Evolutionary conservation across 345 rosid genomes (phyloP), one percentile per base, ranked within the genome.

Genomic region (Eucalyptus erythrocorys): DNA sequence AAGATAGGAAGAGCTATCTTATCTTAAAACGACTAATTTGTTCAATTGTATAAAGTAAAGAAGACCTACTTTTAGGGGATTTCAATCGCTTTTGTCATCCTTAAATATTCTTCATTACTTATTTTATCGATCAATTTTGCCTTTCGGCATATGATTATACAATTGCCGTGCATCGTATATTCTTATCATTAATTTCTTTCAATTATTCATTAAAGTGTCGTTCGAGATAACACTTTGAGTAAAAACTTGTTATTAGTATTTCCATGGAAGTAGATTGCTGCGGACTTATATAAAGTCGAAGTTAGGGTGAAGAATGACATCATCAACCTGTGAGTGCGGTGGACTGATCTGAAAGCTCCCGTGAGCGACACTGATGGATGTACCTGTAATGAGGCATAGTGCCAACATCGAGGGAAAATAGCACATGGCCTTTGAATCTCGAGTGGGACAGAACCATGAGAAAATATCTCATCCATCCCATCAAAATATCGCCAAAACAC

Each of bases 201-300:
- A 55, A 55, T 55, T 55, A 55, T 55, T 55, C 61, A 55, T 61
- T 1, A 61, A 5, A 34, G 34, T 1, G 68, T 27, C 34, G 16
- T 0, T 27, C 68, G 2, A 61, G 68, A 61, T 30, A 30, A 61
- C 12, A 16, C 68, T 30, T 30, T 30, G 13, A 61, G 32, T 61
- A 61, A 61, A 61, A 30, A 61, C 34, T 3, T 13, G 68, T 61
- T 61, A 61, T 30, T 27, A 30, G n/a, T 61, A 61, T 61, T 27
- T 61, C 68, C 32, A 11, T 27, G 12, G 34, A 12, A 61, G 2
- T 6, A 30, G 68, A 61, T 61, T 61, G 68, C 68, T 27, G 68
- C 0, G 68, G 32, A 61, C 4, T 13, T 61, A 3, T 61, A 3
- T 1, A 27, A 5, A 26, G 34, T 0, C 0, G 1, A 61, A 61